Percentiles rank a stretch among this genome's conserved stretches.
Conservation (phyloP, 495 filamentous ascomycete species). For the Gamarada debralockiae region DNA sequence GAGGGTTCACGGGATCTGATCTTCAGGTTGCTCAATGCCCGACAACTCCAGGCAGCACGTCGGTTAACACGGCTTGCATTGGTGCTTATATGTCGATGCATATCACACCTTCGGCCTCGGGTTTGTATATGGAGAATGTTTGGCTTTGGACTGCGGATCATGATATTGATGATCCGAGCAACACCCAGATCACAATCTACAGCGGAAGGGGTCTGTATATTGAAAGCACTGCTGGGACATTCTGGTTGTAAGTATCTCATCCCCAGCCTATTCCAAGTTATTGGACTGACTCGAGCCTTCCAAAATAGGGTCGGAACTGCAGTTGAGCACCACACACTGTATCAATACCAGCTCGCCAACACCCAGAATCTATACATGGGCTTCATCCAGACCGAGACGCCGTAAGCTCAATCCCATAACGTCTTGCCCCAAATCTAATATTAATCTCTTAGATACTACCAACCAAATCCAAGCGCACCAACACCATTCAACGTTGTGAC, state of each 20-base stretch:
- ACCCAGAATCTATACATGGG: constrained; percentile 81
- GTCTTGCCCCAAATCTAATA: background rate
- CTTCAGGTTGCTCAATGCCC: constrained; percentile 72
- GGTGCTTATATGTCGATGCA: constrained; percentile 82
- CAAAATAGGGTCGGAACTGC: constrained; percentile 58
- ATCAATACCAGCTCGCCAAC: constrained; percentile 76
- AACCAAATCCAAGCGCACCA: constrained; percentile 75
- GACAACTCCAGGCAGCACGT: constrained; percentile 58
- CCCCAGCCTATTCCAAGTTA: too few relatives aligned
- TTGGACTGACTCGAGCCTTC: too few relatives aligned
- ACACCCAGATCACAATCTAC: constrained; percentile 86
- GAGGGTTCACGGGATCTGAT: constrained; percentile 75
- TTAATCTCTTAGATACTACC: constrained; percentile 56
- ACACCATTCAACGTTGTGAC: constrained; percentile 60
- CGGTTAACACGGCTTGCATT: constrained; percentile 51
- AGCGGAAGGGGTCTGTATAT: constrained; percentile 74
- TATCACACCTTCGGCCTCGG: constrained; percentile 61
- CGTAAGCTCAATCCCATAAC: constrained; percentile 24
- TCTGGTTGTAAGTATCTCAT: constrained; percentile 57
- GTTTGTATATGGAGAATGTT: constrained; percentile 80
- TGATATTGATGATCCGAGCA: constrained; percentile 71
- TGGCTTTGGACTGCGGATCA: constrained; percentile 98
- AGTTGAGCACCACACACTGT: constrained; percentile 84
- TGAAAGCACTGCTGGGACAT: constrained; percentile 42
- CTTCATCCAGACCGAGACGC: constrained; percentile 86